Evolutionary conservation across 2,329 filamentous ascomycete species (phyloP), one percentile per base, ranked within the genome.

Genomic region (Zymoseptoria brevis): DNA sequence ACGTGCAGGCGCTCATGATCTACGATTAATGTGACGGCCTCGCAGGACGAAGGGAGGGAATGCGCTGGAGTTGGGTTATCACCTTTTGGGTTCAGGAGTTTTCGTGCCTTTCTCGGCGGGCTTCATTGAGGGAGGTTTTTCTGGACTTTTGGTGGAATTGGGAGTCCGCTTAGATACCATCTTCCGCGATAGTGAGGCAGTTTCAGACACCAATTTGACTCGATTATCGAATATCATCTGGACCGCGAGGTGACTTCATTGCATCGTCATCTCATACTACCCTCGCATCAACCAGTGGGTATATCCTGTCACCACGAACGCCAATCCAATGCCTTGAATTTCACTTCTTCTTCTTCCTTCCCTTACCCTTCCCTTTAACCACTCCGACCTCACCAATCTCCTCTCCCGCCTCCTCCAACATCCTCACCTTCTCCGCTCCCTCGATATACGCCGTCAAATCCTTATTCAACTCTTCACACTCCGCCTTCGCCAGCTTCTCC

Each of bases 381-480:
- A 66, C 64, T 58, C 67, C 70, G 54, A 76, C 74, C n/a, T 87
- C 87, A 64, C 86, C 84, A 45, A 94, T 74, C 72, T 93, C 89
- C n/a, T 87, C 88, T 30, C 84, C 82, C 59, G 83, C 63, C 22
- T 66, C 71, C 60, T 72, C 66, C 59, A 91, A 75, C 73, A 87
- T 82, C 75, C 83, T 87, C 67, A 96, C 75, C 74, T 90, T 93
- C 74, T 94, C 86, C 73, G 88, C 85, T 0, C 89, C 88, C 19
- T 85, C 89, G 60, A 96, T 93, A 69, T 93, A 96, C 81, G 96
- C 92, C 55, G 81, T 86, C 71, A 96, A 72, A 72, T 96, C 93
- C 13, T 88, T 83, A 71, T 96, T 96, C 80, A 91, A 88, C 72
- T 96, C 91, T 64, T 86, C 84, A 50, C 96, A 75, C 66, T 96